Evolutionary conservation across 2,329 filamentous ascomycete genomes (phyloP).

Genomic region (Ophiosphaerella korrae): DNA sequence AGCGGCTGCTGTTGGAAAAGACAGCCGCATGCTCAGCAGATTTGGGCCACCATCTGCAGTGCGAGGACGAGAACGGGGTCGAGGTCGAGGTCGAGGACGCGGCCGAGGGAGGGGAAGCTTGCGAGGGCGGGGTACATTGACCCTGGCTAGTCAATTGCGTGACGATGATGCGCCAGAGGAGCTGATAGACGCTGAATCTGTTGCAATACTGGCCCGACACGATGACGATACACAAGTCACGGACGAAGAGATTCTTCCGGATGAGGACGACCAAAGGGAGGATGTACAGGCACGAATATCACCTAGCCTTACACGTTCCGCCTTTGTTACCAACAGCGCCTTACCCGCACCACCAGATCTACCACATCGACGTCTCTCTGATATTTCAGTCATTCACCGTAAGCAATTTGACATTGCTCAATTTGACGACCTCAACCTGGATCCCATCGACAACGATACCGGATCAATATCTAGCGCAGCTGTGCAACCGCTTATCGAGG

Average conservation of each 20-base stretch:
- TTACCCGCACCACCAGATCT: conserved; percentile 28
- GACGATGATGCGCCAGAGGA: conserved; percentile 4
- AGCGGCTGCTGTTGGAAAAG: conserved; percentile 9
- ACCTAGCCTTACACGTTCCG: conserved; percentile 30
- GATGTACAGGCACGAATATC: conserved; percentile 13
- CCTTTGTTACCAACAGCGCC: conserved; percentile 41
- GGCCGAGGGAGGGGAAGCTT: conserved; percentile 22
- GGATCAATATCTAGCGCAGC: conserved; percentile 18
- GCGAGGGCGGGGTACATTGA: conserved; percentile 5
- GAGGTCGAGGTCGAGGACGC: conserved; percentile 15
- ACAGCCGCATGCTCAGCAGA: conserved; percentile 14
- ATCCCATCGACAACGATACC: conserved; percentile 2
- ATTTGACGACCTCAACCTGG: conserved; percentile 5
- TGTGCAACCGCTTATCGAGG: conserved; percentile 13
- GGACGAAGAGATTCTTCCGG: conserved; percentile 18
- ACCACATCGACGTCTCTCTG: conserved; percentile 5
- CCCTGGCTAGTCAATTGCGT: neutral
- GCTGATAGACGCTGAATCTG: conserved; percentile 1
- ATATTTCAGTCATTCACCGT: conserved; percentile 1
- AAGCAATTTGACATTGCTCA: conserved; percentile 8
- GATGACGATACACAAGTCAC: conserved; percentile 8
- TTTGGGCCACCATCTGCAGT: conserved; percentile 10
- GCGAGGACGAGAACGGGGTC: neutral
- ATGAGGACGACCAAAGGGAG: conserved; percentile 12
- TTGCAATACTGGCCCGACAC: neutral